Percentiles rank a stretch among this genome's conserved stretches.
These are phyloP conservation scores for Crithidia sp. DNA, from an alignment of 208 protist species.

Conservation along the genomic window DNA sequence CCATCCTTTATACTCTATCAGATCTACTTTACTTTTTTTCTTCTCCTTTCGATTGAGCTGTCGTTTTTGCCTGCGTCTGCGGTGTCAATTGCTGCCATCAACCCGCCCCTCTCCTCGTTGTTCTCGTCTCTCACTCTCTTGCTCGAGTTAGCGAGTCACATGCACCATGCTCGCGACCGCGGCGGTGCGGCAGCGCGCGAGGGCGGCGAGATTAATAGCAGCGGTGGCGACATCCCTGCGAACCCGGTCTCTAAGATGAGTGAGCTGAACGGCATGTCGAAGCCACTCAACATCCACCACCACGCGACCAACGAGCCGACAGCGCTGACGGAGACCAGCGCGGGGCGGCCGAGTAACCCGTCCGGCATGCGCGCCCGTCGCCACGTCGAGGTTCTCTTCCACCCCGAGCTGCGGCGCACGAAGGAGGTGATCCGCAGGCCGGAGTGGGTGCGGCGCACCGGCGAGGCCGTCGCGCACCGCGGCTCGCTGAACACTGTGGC, in stretches of 20 bases:
- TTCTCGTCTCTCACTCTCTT: background rate
- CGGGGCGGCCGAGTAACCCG: background rate
- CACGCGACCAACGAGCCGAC: background rate
- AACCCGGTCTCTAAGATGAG: background rate
- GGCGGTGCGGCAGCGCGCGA: conserved; percentile 4
- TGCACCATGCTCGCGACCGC: conserved; percentile 30
- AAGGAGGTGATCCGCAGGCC: conserved; percentile 78
- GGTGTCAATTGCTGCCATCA: too few relatives aligned
- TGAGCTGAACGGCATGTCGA: background rate
- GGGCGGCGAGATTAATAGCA: background rate
- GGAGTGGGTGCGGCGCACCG: conserved; percentile 72
- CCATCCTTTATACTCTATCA: too few relatives aligned
- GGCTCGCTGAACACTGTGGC: conserved; percentile 66
- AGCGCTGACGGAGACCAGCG: conserved; percentile 8
- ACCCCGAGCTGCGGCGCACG: conserved; percentile 73
- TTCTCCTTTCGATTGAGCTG: background rate
- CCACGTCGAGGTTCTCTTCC: conserved; percentile 59
- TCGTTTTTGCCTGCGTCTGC: too few relatives aligned
- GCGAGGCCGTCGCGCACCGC: conserved; percentile 77
- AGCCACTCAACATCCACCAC: background rate
- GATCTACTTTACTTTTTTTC: background rate
- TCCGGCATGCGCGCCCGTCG: conserved; percentile 9
- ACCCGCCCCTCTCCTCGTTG: too few relatives aligned
- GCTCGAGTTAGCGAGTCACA: conserved; percentile 1
- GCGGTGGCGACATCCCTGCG: background rate